Percentiles rank a stretch among this genome's conserved stretches.
Conservation (phyloP, 202 grass and related monocot genomes). For the Zoysia matrella region DNA sequence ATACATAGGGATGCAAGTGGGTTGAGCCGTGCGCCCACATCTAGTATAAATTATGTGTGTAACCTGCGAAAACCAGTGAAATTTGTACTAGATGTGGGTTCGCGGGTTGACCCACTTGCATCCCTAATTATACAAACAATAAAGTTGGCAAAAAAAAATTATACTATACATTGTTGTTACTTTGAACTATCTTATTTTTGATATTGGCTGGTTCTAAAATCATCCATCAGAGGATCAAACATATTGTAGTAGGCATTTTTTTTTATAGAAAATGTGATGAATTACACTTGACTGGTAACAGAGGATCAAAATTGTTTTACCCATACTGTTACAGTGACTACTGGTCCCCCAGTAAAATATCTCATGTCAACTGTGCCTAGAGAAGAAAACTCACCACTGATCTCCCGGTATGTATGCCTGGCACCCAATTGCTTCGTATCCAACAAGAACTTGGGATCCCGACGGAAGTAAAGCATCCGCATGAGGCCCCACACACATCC, state of each 20-base stretch:
- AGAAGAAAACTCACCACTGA: conserved; percentile 37
- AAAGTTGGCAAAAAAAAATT: no score
- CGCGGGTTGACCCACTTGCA: no score
- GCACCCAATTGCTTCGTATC: conserved; percentile 57
- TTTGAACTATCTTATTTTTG: not conserved
- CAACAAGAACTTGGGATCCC: conserved; percentile 75
- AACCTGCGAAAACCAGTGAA: not conserved
- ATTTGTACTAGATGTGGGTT: no score
- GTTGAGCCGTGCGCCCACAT: no score
- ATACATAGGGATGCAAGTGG: not conserved
- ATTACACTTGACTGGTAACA: conserved; percentile 13
- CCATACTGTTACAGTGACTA: conserved; percentile 4
- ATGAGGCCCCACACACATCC: conserved; percentile 96
- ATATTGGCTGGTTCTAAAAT: no score
- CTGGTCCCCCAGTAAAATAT: not conserved
- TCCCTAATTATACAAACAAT: no score
- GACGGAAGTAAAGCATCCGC: conserved; percentile 80
- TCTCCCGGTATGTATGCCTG: conserved; percentile 50
- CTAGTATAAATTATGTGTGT: no score
- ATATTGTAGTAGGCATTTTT: conserved; percentile 1
- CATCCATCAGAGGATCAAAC: no score
- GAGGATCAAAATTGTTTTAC: not conserved
- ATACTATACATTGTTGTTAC: not conserved
- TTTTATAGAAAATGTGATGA: not conserved
- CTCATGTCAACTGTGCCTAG: conserved; percentile 9